Evolutionary conservation across 176 grass and related monocot species (phyloP).

Genomic region (Triticum aestivum): DNA sequence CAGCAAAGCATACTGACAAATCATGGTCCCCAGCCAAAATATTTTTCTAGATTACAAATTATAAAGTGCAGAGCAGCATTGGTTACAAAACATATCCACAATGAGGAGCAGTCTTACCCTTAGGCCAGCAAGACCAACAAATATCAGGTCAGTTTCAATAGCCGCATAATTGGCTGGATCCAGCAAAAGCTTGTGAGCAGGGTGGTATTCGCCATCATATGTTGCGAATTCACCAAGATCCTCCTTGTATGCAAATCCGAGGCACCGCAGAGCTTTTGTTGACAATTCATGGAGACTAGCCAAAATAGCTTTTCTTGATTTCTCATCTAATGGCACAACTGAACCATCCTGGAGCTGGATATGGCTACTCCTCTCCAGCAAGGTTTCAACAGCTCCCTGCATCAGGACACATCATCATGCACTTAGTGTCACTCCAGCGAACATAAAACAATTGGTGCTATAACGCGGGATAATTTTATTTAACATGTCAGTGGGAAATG

Average conservation of each 20-base stretch:
- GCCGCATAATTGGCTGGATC: conserved; percentile 87
- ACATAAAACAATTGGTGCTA: background rate
- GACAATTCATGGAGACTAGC: conserved; percentile 83
- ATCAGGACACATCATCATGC: conserved; percentile 29
- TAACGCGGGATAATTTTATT: background rate
- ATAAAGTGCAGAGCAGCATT: background rate
- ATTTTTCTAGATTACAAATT: background rate
- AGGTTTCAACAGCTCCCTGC: conserved; percentile 91
- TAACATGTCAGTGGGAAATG: conserved; percentile 1
- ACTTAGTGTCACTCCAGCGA: conserved; percentile 1
- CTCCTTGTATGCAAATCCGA: conserved; percentile 93
- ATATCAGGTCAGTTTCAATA: conserved; percentile 80
- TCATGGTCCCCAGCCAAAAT: background rate
- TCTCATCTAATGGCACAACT: conserved; percentile 67
- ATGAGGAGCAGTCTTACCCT: conserved; percentile 53
- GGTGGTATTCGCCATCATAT: conserved; percentile 91
- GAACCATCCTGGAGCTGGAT: conserved; percentile 87
- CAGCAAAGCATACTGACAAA: background rate
- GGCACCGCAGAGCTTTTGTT: conserved; percentile 87
- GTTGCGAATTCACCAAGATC: conserved; percentile 76
- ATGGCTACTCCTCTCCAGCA: conserved; percentile 78
- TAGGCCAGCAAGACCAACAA: conserved; percentile 76
- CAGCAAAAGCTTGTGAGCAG: conserved; percentile 91
- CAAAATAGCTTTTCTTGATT: conserved; percentile 56
- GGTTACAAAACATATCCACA: background rate